Evolutionary conservation across 2,329 filamentous ascomycete species (phyloP), one percentile per base, ranked within the genome.

Genomic region (Aspergillus terreus): DNA sequence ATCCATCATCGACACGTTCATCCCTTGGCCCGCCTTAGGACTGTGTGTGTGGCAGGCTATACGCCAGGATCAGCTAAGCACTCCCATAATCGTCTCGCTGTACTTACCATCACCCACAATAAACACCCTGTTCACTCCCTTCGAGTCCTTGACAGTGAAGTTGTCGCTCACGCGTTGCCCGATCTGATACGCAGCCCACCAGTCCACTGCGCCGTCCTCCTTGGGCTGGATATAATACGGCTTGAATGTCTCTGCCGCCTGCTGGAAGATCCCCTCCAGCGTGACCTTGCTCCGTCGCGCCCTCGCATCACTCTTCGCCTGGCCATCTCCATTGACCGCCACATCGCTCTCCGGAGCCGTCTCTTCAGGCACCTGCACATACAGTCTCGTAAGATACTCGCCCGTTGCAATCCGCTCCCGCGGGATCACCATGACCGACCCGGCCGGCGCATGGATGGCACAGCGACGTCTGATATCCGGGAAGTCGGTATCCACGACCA

Each of bases 391-490:
- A 17, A 87, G 79, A 46, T 88, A 85, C 70, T 88, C 81, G 54
- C 84, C 82, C 50, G 82, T 71, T 23, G 71, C 71, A 49, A 81
- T 78, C 1, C 76, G 77, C 66, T 89, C 86, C 21, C 86, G 78
- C 0, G 88, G 88, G 51, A 92, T 91, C 4, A 91, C 84, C 82
- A 92, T 88, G 63, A 92, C 85, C 15, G 86, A 90, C 1, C 88
- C 87, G 51, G 85, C 77, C 43, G 82, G 78, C 3, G 86, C 90
- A 66, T 90, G 87, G 53, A 91, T 88, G 1, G 85, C 88, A 61
- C 84, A 88, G 75, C 88, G 86, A 78, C 87, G 86, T 77, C 88
- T 86, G 61, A 91, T 88, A 64, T 92, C 87, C 0, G 87, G 87
- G 58, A 90, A 90, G 61, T 89, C 79, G 0, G 86, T 90, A 63